Conservation (phyloP, 371 early-diverging fungal species). For the Apophysomyces elegans region DNA sequence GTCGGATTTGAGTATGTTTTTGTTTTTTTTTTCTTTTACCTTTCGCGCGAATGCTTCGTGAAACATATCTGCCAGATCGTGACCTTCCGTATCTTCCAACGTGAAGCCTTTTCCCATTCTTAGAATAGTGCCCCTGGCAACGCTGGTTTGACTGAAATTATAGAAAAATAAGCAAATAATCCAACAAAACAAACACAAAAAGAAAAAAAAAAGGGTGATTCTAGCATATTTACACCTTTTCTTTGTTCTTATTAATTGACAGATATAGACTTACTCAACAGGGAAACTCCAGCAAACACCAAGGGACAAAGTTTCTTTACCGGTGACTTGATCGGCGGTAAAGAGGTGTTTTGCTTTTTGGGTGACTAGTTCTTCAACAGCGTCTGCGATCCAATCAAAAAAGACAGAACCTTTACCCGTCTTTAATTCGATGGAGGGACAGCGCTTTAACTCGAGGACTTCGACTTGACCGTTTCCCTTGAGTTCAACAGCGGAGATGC, state of each 20-base stretch:
- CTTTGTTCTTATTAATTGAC: too few species aligned
- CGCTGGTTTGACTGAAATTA: conserved; percentile 67
- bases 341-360: conserved; percentile 36
- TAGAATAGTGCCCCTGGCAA: conserved; percentile 75
- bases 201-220: not conserved
- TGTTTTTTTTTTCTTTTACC: conserved; percentile 27
- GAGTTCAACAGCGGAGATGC: conserved; percentile 80
- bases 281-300: conserved; percentile 59
- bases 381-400: conserved; percentile 91
- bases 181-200: not conserved
- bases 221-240: not conserved
- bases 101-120: conserved; percentile 95
- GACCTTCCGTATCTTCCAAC: conserved; percentile 73
- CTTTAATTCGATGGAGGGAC: conserved; percentile 50
- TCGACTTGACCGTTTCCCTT: conserved; percentile 72
- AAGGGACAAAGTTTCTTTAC: conserved; percentile 47
- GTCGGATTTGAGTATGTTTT: too few species aligned
- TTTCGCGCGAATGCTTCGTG: conserved; percentile 80
- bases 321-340: conserved; percentile 26
- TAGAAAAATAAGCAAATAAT: conserved; percentile 1
- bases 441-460: conserved; percentile 79
- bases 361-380: conserved; percentile 39
- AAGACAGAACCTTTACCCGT: conserved; percentile 68
- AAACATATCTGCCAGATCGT: conserved; percentile 83
- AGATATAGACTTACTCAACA: conserved; percentile 41